Evolutionary conservation across 495 filamentous ascomycete genomes (phyloP).

Genomic region (Rusavskia elegans): DNA sequence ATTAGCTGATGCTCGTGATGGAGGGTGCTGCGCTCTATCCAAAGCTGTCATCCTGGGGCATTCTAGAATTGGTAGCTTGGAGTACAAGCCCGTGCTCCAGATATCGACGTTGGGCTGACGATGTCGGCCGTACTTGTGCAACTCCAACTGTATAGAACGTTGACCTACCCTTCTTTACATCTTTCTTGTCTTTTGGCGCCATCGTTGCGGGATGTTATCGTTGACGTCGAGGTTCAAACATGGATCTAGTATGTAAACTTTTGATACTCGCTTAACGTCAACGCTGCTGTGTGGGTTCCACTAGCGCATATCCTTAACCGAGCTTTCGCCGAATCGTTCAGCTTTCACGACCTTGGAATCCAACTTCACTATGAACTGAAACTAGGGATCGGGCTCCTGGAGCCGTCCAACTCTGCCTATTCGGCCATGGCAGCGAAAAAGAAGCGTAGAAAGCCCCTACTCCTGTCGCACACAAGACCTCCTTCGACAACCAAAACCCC

Average conservation of each 20-base stretch:
- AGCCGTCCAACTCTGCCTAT: neutral
- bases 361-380: no score
- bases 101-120: no score
- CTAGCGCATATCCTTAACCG: conserved; percentile 6
- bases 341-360: no score
- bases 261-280: conserved; percentile 29
- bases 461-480: conserved; percentile 54
- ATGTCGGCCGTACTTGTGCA: neutral
- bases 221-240: conserved; percentile 25
- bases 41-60: no score
- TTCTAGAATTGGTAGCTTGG: no score
- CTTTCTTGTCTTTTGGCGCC: conserved; percentile 44
- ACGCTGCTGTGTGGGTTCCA: conserved; percentile 30
- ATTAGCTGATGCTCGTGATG: conserved; percentile 2
- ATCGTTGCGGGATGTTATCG: conserved; percentile 41
- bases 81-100: no score
- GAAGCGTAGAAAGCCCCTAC: conserved; percentile 15
- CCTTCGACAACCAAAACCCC: conserved; percentile 34
- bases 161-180: conserved; percentile 52
- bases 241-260: conserved; percentile 24
- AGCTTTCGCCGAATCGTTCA: neutral
- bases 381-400: neutral
- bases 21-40: no score
- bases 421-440: conserved; percentile 24
- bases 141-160: conserved; percentile 12